phyloP scores from a whole-genome alignment of 2,329 filamentous ascomycete species.

The Chaetomium globosum region DNA sequence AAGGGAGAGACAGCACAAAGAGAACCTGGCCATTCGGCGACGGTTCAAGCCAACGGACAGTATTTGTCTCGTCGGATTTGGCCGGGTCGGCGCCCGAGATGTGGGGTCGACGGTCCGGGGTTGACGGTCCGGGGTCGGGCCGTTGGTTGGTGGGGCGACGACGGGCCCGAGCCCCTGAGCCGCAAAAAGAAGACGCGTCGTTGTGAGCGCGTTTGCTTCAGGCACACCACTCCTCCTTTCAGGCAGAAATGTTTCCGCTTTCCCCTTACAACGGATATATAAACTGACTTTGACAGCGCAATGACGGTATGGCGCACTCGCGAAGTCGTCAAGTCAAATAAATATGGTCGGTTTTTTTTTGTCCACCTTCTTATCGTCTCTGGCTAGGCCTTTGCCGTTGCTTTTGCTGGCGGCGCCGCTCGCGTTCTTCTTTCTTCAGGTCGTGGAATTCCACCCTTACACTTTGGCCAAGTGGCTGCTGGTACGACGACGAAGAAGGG shows the following conservation, averaged over 20 bases:
- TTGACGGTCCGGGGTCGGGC: conserved; percentile 2
- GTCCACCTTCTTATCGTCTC: background rate
- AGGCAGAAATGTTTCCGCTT: background rate
- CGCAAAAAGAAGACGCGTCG: conserved; percentile 11
- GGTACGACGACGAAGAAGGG: conserved; percentile 11
- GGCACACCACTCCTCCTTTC: background rate
- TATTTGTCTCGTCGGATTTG: conserved; percentile 23
- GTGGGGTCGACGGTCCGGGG: background rate
- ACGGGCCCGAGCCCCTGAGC: background rate
- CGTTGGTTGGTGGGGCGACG: conserved; percentile 22
- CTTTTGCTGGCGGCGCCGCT: background rate
- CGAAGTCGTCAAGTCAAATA: conserved; percentile 3
- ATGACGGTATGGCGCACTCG: conserved; percentile 20
- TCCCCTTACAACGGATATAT: conserved; percentile 3
- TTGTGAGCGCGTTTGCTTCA: background rate
- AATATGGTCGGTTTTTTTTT: background rate
- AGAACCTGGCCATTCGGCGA: background rate
- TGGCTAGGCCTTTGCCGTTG: background rate
- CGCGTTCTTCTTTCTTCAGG: conserved; percentile 13
- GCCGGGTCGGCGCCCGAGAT: background rate
- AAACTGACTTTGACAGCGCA: background rate
- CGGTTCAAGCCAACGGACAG: conserved; percentile 25
- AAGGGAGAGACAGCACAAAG: background rate
- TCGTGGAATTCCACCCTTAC: conserved; percentile 3
- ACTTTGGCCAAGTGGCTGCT: conserved; percentile 1